phyloP scores from a whole-genome alignment of 768 basidiomycete species.

The Lactifluus subvellereus region DNA sequence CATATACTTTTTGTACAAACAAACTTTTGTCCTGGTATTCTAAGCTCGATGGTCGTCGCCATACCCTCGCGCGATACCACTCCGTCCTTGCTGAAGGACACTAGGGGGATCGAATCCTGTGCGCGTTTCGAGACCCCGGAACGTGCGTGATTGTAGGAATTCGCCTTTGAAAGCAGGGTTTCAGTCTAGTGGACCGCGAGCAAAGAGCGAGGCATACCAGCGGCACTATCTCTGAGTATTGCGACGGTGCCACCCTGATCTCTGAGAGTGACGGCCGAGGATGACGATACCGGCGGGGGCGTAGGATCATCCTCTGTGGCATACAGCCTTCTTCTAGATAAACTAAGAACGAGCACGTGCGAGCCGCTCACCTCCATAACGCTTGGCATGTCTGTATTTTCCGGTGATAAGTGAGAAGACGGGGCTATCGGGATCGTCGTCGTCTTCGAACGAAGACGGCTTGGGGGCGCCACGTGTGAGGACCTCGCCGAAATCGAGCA shows the following conservation, averaged over 20 bases:
- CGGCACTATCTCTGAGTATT: slow-evolving; percentile 58
- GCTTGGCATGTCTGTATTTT: slow-evolving; percentile 72
- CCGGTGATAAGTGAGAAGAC: slow-evolving; percentile 85
- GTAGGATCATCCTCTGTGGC: slow-evolving; percentile 17
- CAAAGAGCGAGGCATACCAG: slow-evolving; percentile 42
- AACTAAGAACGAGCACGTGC: not conserved
- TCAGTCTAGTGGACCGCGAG: slow-evolving; percentile 6
- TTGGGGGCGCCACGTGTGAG: slow-evolving; percentile 33
- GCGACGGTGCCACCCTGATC: slow-evolving; percentile 59
- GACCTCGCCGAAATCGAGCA: slow-evolving; percentile 68
- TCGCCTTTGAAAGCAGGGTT: slow-evolving; percentile 39
- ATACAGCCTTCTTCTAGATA: not conserved
- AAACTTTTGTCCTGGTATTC: not conserved
- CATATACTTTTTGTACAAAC: not conserved
- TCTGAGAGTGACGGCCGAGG: slow-evolving; percentile 49
- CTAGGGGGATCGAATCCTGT: slow-evolving; percentile 75
- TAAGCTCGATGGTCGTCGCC: slow-evolving; percentile 40
- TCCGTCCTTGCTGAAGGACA: slow-evolving; percentile 81
- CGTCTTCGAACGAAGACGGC: slow-evolving; percentile 30
- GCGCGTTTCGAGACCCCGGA: slow-evolving; percentile 74
- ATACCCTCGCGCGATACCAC: slow-evolving; percentile 87
- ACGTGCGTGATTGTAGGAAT: slow-evolving; percentile 69
- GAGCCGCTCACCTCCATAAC: slow-evolving; percentile 43
- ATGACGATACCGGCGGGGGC: slow-evolving; percentile 23
- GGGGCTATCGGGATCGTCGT: slow-evolving; percentile 62